Percentiles rank a stretch among this genome's conserved stretches.
These are phyloP conservation scores for Cyclotella sp. DNA, from an alignment of 108 stramenopile species.

Conservation along the genomic window DNA sequence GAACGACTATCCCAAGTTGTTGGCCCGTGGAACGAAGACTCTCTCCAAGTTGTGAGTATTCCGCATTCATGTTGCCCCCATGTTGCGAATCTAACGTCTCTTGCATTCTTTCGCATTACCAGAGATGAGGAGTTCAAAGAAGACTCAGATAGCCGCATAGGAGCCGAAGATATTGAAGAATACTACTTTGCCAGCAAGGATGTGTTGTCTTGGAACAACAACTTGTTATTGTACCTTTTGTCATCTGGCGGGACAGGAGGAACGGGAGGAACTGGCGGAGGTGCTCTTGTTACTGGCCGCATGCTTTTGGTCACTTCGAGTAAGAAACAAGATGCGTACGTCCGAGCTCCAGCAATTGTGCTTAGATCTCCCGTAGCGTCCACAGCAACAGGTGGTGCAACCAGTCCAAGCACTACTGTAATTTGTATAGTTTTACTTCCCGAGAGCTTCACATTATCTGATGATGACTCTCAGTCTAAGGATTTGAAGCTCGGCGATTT, in stretches of 20 bases:
- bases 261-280: slow-evolving; percentile 57
- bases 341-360: slow-evolving; percentile 76
- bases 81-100: background rate
- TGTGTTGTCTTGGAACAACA: slow-evolving; percentile 53
- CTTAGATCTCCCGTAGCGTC: slow-evolving; percentile 43
- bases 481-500: slow-evolving; percentile 49
- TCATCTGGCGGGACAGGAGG: slow-evolving; percentile 57
- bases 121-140: slow-evolving; percentile 63
- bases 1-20: slow-evolving; percentile 88
- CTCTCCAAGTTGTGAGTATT: slow-evolving; percentile 57
- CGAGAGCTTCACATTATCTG: slow-evolving; percentile 51
- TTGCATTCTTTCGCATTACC: background rate
- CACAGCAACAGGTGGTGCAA: slow-evolving; percentile 11
- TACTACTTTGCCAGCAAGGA: slow-evolving; percentile 62
- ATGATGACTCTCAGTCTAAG: slow-evolving; percentile 25
- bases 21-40: slow-evolving; percentile 76
- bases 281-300: slow-evolving; percentile 62
- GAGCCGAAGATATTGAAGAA: slow-evolving; percentile 78
- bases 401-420: slow-evolving; percentile 8
- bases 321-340: slow-evolving; percentile 59
- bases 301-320: slow-evolving; percentile 72
- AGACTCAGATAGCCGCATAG: slow-evolving; percentile 61
- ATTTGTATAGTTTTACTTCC: slow-evolving; percentile 79
- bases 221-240: slow-evolving; percentile 59
- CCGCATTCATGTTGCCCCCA: background rate